These are phyloP conservation scores for Epipyxis sp. DNA, from an alignment of 108 stramenopile genomes.

Conservation along the genomic window DNA sequence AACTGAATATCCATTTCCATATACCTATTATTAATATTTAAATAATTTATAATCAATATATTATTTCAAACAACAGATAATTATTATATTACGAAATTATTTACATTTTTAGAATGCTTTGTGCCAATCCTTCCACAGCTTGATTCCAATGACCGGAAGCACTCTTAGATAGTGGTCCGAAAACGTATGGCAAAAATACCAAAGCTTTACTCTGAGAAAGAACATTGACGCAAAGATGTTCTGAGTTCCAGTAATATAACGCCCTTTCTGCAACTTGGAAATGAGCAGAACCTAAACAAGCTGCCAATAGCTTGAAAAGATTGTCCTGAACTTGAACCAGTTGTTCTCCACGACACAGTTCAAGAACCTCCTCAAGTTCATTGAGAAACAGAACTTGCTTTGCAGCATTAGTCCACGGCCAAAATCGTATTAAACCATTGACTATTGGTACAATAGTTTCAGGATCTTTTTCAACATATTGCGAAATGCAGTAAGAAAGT, in stretches of 20 bases:
- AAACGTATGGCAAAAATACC: conserved; percentile 84
- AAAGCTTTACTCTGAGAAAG: conserved; percentile 69
- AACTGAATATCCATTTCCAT: conserved; percentile 55
- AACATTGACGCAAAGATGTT: conserved; percentile 65
- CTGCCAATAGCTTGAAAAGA: conserved; percentile 79
- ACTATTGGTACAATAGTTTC: conserved; percentile 93
- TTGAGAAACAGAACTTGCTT: conserved; percentile 75
- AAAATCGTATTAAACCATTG: conserved; percentile 87
- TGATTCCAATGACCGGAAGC: conserved; percentile 92
- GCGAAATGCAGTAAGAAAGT: conserved; percentile 97
- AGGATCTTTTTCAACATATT: conserved; percentile 99
- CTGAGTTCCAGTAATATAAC: conserved; percentile 93
- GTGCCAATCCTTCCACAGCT: conserved; percentile 93
- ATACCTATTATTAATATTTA: conserved; percentile 39
- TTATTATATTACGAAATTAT: neutral
- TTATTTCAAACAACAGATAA: neutral
- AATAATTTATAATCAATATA: neutral
- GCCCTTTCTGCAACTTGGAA: conserved; percentile 91
- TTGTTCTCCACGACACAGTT: conserved; percentile 82
- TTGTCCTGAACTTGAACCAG: conserved; percentile 73
- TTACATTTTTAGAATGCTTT: conserved; percentile 90
- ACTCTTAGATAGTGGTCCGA: conserved; percentile 75
- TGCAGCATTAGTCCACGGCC: conserved; percentile 49
- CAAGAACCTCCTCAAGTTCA: conserved; percentile 95
- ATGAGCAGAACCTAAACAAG: conserved; percentile 87